These are phyloP conservation scores for Cordyceps cateniannulata DNA, from an alignment of 2,329 filamentous ascomycete species.

Conservation along the genomic window DNA sequence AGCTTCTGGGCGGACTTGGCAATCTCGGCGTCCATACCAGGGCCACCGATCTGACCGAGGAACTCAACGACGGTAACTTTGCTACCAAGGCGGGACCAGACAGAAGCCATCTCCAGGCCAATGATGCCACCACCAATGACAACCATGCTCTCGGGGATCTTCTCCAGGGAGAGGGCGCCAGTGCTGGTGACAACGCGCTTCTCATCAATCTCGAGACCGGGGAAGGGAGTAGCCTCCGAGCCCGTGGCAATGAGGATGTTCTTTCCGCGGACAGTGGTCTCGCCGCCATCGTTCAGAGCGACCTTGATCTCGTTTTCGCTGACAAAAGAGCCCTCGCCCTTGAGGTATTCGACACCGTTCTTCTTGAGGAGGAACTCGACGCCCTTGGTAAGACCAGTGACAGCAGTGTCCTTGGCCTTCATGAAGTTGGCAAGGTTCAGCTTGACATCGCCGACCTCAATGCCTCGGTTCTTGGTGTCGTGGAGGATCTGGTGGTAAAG, in stretches of 20 bases:
- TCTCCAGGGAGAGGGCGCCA: slow-evolving; percentile 78
- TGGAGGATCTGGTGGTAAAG: slow-evolving; percentile 96
- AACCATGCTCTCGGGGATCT: slow-evolving; percentile 93
- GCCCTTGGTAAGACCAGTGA: slow-evolving; percentile 85
- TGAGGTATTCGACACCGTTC: slow-evolving; percentile 97
- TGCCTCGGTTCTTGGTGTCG: slow-evolving; percentile 94
- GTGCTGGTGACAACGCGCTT: slow-evolving; percentile 96
- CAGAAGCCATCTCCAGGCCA: slow-evolving; percentile 95
- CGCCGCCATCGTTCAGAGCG: slow-evolving; percentile 82
- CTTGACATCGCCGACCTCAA: slow-evolving; percentile 95
- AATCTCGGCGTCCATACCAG: slow-evolving; percentile 94
- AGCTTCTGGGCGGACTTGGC: slow-evolving; percentile 89
- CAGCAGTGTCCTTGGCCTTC: slow-evolving; percentile 96
- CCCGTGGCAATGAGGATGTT: slow-evolving; percentile 98
- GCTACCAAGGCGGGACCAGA: slow-evolving; percentile 89
- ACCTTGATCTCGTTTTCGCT: slow-evolving; percentile 91
- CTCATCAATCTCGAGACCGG: slow-evolving; percentile 92
- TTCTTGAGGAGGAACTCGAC: slow-evolving; percentile 99
- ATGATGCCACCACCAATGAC: slow-evolving; percentile 99
- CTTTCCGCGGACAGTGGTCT: slow-evolving; percentile 81
- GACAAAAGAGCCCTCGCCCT: slow-evolving; percentile 81
- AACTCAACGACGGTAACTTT: slow-evolving; percentile 98
- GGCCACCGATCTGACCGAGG: slow-evolving; percentile 90
- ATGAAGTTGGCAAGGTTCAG: slow-evolving; percentile 94
- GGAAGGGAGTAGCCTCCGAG: slow-evolving; percentile 92